Base-by-base conservation (phyloP, 352 stramenopile species). In the Pythium periplocum region DNA sequence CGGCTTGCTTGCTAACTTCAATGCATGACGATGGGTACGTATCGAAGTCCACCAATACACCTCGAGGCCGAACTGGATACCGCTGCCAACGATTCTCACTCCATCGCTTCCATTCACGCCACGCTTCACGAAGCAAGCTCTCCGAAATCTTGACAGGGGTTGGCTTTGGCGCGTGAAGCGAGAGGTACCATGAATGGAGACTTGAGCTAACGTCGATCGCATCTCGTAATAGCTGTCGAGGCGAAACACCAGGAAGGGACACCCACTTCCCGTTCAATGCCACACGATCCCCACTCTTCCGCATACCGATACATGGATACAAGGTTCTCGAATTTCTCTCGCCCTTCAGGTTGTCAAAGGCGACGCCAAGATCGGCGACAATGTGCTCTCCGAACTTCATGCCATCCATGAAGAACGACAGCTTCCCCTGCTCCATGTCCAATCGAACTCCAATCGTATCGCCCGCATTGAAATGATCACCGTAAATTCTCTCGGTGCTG, bases 371-470 rank as follows among this genome's bases (percentile, higher is more conserved):
- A 69, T 99, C 96, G 48, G 95, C 97, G 35, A 99, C 78, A 52
- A 98, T 98, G 61, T 99, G 96, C 67, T 99, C 96, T n/a, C 96
- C 96, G 78, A 98, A 99, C 69, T 99, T 99, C 47, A 99, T 93
- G 17, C 96, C 96, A 65, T 99, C 97, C 78, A 98, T 98, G 55
- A 99, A 98, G 68, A 98, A 99, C 38, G 90, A 93, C 42, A 99
- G 64, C 47, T 96, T 97, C 37, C 97, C 97, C 65, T 92, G 81
- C 61, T 99, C 96, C 79, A 98, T 99, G 75, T 99, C 96, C 8
- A 99, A 80, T 53, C 98, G 79, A 4, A 99, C 97, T 39, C 97
- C 97, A 59, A 99, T 96, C n/a, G 88, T 98, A 74, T 99, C 97
- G 38, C 95, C 96, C 30, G 94, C 82, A 61, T 94, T 93, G 48